Conservation (phyloP, 2,329 filamentous ascomycete species). For the Magnaporthiopsis rhizophila region DNA sequence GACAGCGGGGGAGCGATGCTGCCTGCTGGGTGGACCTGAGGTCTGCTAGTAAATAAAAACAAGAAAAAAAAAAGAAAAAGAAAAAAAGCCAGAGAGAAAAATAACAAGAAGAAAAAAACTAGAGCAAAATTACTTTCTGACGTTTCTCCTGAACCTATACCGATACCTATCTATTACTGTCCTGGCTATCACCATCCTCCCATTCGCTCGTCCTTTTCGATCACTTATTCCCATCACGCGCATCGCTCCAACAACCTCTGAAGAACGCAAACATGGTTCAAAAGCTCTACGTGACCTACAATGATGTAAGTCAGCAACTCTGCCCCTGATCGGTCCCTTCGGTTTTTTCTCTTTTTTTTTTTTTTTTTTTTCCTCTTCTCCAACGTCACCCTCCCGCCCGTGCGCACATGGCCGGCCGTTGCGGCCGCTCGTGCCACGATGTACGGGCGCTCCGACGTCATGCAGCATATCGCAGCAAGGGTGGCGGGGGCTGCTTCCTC, state of each 20-base stretch:
- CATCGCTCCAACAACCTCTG: neutral
- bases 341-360: too few relatives aligned
- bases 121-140: neutral
- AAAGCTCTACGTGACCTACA: conserved; percentile 87
- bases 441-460: neutral
- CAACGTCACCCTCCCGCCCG: neutral
- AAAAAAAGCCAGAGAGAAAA: too few relatives aligned
- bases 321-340: neutral
- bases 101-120: neutral
- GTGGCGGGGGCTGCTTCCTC: neutral
- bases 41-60: neutral
- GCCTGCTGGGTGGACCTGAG: neutral
- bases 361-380: neutral
- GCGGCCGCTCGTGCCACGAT: neutral
- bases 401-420: neutral
- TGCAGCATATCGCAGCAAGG: neutral
- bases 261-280: conserved; percentile 54
- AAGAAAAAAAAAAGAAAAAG: neutral
- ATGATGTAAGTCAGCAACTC: conserved; percentile 59
- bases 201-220: neutral
- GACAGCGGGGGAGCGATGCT: neutral
- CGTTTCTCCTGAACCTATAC: neutral
- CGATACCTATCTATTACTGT: neutral
- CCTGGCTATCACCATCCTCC: neutral
- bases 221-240: neutral